Evolutionary conservation across 2,329 filamentous ascomycete genomes (phyloP), one percentile per base, ranked within the genome.

Genomic region (Colletotrichum musicola): DNA sequence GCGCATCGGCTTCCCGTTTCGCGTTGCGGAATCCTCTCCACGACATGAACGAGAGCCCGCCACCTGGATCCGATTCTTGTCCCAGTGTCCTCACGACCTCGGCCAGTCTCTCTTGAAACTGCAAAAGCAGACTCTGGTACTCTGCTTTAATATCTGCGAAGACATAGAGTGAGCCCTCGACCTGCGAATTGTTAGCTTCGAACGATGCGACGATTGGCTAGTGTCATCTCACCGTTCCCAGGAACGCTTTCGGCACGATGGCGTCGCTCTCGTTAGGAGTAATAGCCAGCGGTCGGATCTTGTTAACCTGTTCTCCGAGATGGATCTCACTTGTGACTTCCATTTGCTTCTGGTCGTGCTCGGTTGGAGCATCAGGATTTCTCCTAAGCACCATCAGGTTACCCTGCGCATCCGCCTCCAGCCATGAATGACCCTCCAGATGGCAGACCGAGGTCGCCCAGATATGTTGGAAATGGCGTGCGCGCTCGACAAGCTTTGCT

Each of bases 281-380:
- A 10, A 97, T 89, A 62, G 91, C 85, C 18, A 98, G 88, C 30
- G 88, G 88, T 22, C 91, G 88, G 63, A 98, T 97, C 38, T 90
- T 88, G 76, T 99, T 99, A 63, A 98, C 93, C 88, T 96, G 94
- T 78, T 99, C 95, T 1, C 96, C 95, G 10, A 99, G 84, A 51
- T 92, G 90, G 71, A 98, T 89, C 79, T 98, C 95, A 68, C 92
- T 91, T 1, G 89, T 93, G 5, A 94, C 85, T 49, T 93, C 87
- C 72, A 98, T 81, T 30, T 89, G 85, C 57, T 86, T 86, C 68
- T 86, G 88, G 73, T 97, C 94, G 60, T 96, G 91, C 1, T 88
- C 86, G 0, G 90, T 94, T 1, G 94, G 90, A 0, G 92, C 93
- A 2, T 90, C 85, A 2, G 83, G 75, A 73, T 98, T 95, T 44